phyloP scores from a whole-genome alignment of 2,329 filamentous ascomycete genomes.

The Sarocladium kiliense region DNA sequence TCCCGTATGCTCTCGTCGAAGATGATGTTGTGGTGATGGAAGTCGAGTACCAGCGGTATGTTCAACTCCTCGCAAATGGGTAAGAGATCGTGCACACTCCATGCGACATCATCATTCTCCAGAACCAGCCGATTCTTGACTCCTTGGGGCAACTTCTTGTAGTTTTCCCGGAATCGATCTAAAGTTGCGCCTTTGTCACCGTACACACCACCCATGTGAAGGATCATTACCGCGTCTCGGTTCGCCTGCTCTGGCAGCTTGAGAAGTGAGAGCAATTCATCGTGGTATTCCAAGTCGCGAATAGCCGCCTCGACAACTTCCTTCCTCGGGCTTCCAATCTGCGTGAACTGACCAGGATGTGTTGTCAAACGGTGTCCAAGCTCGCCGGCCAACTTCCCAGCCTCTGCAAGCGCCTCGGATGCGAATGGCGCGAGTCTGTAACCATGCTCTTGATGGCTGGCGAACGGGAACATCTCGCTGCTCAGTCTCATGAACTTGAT shows the following conservation, averaged over 20 bases:
- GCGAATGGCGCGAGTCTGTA: conserved; percentile 84
- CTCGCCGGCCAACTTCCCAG: conserved; percentile 69
- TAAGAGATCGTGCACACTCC: conserved; percentile 86
- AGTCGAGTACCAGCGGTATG: conserved; percentile 89
- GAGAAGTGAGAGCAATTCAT: conserved; percentile 75
- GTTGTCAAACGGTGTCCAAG: conserved; percentile 82
- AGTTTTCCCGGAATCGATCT: conserved; percentile 72
- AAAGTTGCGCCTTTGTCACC: conserved; percentile 80
- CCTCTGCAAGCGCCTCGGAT: conserved; percentile 68
- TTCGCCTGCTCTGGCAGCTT: conserved; percentile 72
- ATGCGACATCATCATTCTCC: conserved; percentile 91
- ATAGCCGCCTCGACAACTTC: conserved; percentile 73
- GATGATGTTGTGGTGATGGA: conserved; percentile 91
- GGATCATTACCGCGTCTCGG: conserved; percentile 85
- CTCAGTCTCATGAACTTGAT: conserved; percentile 91
- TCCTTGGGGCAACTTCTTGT: conserved; percentile 57
- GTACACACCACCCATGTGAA: conserved; percentile 89
- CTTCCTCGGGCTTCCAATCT: conserved; percentile 75
- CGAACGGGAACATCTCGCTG: conserved; percentile 96
- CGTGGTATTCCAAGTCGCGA: conserved; percentile 82
- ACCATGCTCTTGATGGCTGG: conserved; percentile 80
- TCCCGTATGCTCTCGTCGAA: conserved; percentile 74
- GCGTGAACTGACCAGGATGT: conserved; percentile 90
- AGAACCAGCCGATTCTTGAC: conserved; percentile 80
- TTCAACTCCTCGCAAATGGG: conserved; percentile 91